A percentile compares a stretch with the other conserved stretches of the same genome.
These are phyloP conservation scores for Zygoascus meyerae DNA, from an alignment of 1,139 yeast species.

Conservation along the genomic window DNA sequence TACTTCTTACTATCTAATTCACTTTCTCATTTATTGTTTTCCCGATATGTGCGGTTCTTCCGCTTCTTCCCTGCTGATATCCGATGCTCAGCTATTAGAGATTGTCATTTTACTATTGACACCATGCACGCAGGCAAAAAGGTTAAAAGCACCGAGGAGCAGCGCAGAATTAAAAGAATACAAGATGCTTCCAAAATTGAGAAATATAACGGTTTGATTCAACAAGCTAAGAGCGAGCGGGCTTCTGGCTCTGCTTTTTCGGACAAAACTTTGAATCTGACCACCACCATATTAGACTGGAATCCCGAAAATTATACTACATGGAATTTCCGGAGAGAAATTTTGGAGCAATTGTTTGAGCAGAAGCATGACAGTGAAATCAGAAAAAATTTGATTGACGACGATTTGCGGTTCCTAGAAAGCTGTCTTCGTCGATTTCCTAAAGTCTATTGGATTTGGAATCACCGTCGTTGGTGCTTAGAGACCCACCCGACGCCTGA, in stretches of 20 bases:
- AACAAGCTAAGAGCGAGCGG: constrained; percentile 13
- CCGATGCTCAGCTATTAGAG: too few species aligned
- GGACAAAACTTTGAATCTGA: constrained; percentile 44
- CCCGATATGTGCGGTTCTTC: too few species aligned
- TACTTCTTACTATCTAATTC: too few species aligned
- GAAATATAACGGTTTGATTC: constrained; percentile 46
- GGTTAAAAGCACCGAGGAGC: constrained; percentile 51
- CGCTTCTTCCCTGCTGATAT: too few species aligned
- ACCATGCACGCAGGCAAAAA: constrained; percentile 65
- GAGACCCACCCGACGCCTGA: constrained; percentile 48
- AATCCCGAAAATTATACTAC: constrained; percentile 87
- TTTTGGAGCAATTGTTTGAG: constrained; percentile 37
- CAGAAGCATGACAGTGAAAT: not conserved
- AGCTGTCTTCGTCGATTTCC: constrained; percentile 61
- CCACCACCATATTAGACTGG: constrained; percentile 50
- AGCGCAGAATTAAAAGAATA: constrained; percentile 35
- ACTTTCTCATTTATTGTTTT: too few species aligned
- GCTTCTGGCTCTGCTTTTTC: constrained; percentile 28
- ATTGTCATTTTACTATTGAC: not conserved
- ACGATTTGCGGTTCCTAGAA: constrained; percentile 61
- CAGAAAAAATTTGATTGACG: constrained; percentile 29
- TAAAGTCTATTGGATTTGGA: constrained; percentile 96
- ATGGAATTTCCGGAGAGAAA: constrained; percentile 87
- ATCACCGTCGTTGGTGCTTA: constrained; percentile 82
- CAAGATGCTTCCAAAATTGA: constrained; percentile 55